Evolutionary conservation across 306 rosid species (phyloP).

Genomic region (Casuarina equisetifolia): DNA sequence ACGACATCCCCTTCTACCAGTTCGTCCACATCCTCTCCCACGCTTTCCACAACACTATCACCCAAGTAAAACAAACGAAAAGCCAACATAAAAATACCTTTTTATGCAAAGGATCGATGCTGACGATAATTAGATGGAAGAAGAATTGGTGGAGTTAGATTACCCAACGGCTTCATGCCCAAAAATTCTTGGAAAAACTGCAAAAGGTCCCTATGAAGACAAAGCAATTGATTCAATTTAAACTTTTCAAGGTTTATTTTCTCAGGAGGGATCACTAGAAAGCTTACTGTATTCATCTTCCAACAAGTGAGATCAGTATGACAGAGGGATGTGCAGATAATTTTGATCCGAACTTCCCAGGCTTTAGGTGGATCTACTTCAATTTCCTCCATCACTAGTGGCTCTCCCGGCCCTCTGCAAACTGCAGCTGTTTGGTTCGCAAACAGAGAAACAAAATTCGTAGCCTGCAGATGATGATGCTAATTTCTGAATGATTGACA

Average conservation of each 20-base stretch:
- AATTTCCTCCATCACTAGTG: constrained; percentile 54
- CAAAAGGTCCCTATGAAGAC: constrained; percentile 16
- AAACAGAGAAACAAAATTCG: background rate
- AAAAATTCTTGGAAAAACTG: constrained; percentile 31
- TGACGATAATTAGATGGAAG: no score
- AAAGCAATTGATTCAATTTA: background rate
- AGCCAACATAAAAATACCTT: background rate
- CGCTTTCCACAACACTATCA: constrained; percentile 55
- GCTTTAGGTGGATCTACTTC: constrained; percentile 61
- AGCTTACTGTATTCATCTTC: constrained; percentile 45
- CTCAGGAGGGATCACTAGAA: background rate
- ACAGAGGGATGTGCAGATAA: constrained; percentile 57
- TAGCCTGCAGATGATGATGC: background rate
- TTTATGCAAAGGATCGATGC: no score
- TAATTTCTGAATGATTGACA: background rate
- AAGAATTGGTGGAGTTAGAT: background rate
- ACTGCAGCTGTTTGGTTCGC: constrained; percentile 53
- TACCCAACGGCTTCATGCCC: constrained; percentile 83
- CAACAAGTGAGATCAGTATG: constrained; percentile 52
- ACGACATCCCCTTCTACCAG: constrained; percentile 52
- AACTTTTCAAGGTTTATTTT: constrained; percentile 1
- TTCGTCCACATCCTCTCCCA: constrained; percentile 62
- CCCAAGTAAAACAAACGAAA: background rate
- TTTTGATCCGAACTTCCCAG: constrained; percentile 59
- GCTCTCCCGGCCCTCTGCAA: constrained; percentile 51